Evolutionary conservation across 179 eudicot species (phyloP), one percentile per base, ranked within the genome.

Genomic region (Silene noctiflora): DNA sequence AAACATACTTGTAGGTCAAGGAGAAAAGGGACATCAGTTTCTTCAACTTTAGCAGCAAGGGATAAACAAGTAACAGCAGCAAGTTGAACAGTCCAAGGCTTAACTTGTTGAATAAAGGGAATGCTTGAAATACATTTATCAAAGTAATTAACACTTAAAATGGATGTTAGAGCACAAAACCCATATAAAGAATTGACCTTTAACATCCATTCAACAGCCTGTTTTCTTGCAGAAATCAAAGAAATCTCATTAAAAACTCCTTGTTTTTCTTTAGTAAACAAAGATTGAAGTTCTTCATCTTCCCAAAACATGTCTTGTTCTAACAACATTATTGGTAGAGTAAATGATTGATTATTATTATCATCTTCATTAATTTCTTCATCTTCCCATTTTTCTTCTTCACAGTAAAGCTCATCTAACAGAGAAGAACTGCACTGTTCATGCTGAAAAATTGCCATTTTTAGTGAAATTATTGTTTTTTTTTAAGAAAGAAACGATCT

Each of bases 41-140:
- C 98, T 86, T 94, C 97, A 76, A 94, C 91, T 86, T 94, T 94
- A 4, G 98, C 97, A 83, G 97, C 98, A 33, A 94, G 74, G 67
- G 98, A 90, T 55, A 94, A 84, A 76, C 97, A 94, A 75, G 97
- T 76, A 12, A 94, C 97, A 84, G 97, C 96, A 73, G 84, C 72
- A 62, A 94, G 96, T 51, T 92, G 98, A 64, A 85, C 71, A 91
- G 85, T 84, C 98, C 98, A 94, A 59, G 95, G 96, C 82, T 90
- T 86, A 8, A 84, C 90, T 31, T 79, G 75, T 81, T 88, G 86
- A 62, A 81, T 76, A 42, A 71, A 25, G 12, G 76, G 82, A 16
- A 51, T 51, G 67, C 69, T 84, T 3, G 84, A 78, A 0, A 87
- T 48, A 56, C 88, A 93, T 68, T 89, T 83, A 74, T 93, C 93